Evolutionary conservation across 2,329 filamentous ascomycete species (phyloP), one percentile per base, ranked within the genome.

Genomic region (Pseudocercospora musae): DNA sequence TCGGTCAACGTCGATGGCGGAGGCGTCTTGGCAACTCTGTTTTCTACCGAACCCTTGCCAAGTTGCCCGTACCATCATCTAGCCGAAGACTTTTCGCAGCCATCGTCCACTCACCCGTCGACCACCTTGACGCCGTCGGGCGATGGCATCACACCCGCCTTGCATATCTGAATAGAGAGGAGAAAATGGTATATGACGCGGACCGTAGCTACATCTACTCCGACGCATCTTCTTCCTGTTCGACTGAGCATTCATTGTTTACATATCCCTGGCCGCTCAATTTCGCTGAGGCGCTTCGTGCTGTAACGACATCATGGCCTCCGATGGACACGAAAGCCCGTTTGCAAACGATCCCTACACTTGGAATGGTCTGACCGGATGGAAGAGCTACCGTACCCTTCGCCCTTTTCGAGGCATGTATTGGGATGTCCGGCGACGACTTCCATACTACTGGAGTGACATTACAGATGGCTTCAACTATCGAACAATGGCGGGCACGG

Each of bases 401-500:
- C 76, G 76, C 31, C 81, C 81, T 7, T 78, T 79, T 49, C 75
- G 79, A 21, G 83, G 82, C 61, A 85, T 85, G 78, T 83, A 82
- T 67, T 78, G 82, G 68, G 83, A 85, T 70, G 73, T 85, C 29
- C 77, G 78, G 61, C 74, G 83, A 58, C 76, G 83, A 44, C 69
- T 82, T n/a, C 82, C 80, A 10, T 85, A 81, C 70, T 86, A 85
- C 71, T 79, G 78, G 78, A 82, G 79, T 67, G 84, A 86, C 66
- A 81, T 85, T 48, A 75, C 69, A 2, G 84, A 86, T 72, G 83
- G 81, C 4, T 79, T 80, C 65, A 83, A 80, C 4, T 86, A 86
- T 67, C 76, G 83, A 15, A 82, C 80, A 2, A 73, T 85, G 44
- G 82, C 83, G 5, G 83, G 80, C 62, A 84, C 80, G 0, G 74